Evolutionary conservation across 2,329 filamentous ascomycete species (phyloP), one percentile per base, ranked within the genome.

Genomic region (Sarocladiaceae sp.): DNA sequence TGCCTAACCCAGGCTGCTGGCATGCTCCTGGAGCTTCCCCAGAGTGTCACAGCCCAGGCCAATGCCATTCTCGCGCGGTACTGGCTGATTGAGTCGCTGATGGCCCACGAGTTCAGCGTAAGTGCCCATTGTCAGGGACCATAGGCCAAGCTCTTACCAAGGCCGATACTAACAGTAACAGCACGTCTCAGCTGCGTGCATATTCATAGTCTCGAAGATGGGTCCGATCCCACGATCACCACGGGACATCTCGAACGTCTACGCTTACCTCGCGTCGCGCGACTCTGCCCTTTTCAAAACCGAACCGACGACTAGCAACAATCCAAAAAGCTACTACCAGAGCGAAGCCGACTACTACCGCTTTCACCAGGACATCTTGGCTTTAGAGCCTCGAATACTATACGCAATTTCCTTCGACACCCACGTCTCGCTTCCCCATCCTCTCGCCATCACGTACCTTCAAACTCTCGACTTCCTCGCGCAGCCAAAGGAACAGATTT

Each of bases 381-480:
- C 78, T n/a, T 79, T 86, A 47, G 94, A 99, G 68, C 82, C 87
- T 3, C 82, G 84, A 36, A 83, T 97, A 17, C 78, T 97, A 2
- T 83, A 83, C 55, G 77, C 83, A 0, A 75, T 97, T 0, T 84
- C 85, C 13, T 97, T 96, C 68, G 82, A 95, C 61, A 88, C 86
- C 2, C 89, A 94, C 59, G 89, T 95, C 11, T 84, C 89, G 1
- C 78, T 97, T 1, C 94, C 94, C 0, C 90, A 97, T 63, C 81
- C 88, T 0, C 80, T 97, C 13, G 89, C 89, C 54, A 80, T 97
- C 53, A 97, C 92, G 5, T 99, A 97, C 65, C 81, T 97, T 1
- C 93, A 97, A 70, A 87, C 92, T 0, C 80, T 99, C 17, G 89
- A 90, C 54, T 86, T 88, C 46, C 60, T 81, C n/a, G 67, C 64